phyloP scores from a whole-genome alignment of 768 basidiomycete species.

The Mycena galericulata region DNA sequence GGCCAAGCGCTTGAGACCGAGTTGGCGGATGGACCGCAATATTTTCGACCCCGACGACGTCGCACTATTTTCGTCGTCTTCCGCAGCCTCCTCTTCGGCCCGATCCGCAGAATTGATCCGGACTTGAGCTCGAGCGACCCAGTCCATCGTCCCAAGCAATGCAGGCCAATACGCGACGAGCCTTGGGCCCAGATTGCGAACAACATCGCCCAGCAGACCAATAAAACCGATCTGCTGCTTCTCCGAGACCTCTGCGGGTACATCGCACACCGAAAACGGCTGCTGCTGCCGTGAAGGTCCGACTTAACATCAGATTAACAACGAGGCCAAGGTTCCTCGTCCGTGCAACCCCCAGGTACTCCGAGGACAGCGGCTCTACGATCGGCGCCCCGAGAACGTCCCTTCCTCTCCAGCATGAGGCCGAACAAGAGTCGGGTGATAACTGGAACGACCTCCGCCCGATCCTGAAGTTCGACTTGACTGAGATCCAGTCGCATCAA shows the following conservation, averaged over 20 bases:
- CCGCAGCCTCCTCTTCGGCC: conserved; percentile 51
- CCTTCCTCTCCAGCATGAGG: conserved; percentile 84
- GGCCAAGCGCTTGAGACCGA: conserved; percentile 86
- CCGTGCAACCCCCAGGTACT: conserved; percentile 74
- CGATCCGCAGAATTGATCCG: conserved; percentile 56
- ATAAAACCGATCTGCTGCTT: conserved; percentile 90
- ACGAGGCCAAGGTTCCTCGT: conserved; percentile 80
- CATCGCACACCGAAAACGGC: conserved; percentile 42
- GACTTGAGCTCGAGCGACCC: conserved; percentile 74
- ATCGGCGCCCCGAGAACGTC: conserved; percentile 74
- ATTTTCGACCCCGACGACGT: conserved; percentile 50
- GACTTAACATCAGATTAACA: conserved; percentile 89
- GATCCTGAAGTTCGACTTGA: conserved; percentile 63
- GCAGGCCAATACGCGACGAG: conserved; percentile 79
- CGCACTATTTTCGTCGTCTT: conserved; percentile 46
- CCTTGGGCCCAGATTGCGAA: conserved; percentile 84
- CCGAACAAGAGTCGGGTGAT: conserved; percentile 87
- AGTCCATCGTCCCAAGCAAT: conserved; percentile 74
- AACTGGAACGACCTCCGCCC: conserved; percentile 75
- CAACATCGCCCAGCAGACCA: conserved; percentile 84
- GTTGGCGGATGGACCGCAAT: conserved; percentile 77
- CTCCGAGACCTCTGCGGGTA: conserved; percentile 52
- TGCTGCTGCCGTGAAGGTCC: conserved; percentile 40
- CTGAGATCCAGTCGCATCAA: conserved; percentile 77
- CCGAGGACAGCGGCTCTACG: conserved; percentile 82